A percentile compares a stretch with the other conserved stretches of the same genome.
Conservation (phyloP, 495 filamentous ascomycete genomes). For the Aspergillus bridgeri region DNA sequence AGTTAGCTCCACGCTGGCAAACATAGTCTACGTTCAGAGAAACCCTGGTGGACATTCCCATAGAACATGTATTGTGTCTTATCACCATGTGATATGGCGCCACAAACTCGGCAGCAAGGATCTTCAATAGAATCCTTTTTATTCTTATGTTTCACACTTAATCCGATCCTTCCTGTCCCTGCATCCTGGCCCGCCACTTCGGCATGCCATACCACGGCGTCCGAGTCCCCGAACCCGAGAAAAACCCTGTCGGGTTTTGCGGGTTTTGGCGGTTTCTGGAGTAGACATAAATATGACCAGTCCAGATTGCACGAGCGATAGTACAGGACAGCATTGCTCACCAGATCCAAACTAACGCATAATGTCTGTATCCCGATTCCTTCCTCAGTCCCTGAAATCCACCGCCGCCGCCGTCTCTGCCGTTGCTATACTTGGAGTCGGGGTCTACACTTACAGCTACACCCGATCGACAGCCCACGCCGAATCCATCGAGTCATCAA, state of each 20-base stretch:
- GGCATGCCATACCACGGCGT: too few species aligned
- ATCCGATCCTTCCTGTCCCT: too few species aligned
- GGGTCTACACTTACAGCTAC: constrained; percentile 19
- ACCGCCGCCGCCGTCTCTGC: background rate
- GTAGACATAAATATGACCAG: background rate
- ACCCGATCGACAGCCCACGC: constrained; percentile 18
- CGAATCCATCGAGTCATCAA: constrained; percentile 20
- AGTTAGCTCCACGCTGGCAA: too few species aligned
- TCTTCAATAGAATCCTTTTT: too few species aligned
- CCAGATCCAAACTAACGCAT: background rate
- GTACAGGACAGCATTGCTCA: background rate
- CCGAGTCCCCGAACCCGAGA: too few species aligned
- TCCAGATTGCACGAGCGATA: background rate
- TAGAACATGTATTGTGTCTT: too few species aligned
- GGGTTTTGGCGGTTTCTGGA: background rate
- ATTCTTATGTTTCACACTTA: too few species aligned
- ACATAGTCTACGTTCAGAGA: too few species aligned
- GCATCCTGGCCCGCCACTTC: too few species aligned
- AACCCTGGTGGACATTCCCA: too few species aligned
- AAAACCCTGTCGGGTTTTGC: background rate
- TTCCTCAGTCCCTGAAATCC: background rate
- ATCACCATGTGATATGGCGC: too few species aligned
- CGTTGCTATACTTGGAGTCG: constrained; percentile 10
- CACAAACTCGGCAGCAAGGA: too few species aligned
- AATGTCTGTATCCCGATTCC: background rate